These are phyloP conservation scores for Neurospora tetraspora DNA, from an alignment of 495 filamentous ascomycete genomes.

Conservation along the genomic window DNA sequence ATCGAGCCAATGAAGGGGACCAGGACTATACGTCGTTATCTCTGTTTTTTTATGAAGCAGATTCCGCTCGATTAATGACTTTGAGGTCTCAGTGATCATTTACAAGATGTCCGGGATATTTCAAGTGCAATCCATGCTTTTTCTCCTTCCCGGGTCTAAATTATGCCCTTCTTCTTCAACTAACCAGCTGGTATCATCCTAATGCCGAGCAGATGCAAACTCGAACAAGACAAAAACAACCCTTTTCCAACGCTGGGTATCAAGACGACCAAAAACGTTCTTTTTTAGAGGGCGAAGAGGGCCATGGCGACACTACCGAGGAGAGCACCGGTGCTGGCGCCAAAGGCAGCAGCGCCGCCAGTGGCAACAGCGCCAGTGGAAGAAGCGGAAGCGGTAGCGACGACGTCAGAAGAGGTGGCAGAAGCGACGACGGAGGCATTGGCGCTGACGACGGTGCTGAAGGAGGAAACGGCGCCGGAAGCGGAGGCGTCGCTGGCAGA, in stretches of 20 bases:
- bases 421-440: constrained; percentile 6
- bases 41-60: not conserved
- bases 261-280: not conserved
- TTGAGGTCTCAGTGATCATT: not conserved
- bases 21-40: not conserved
- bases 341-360: constrained; percentile 20
- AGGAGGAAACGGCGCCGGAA: constrained; percentile 2
- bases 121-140: not conserved
- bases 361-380: constrained; percentile 13
- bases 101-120: not conserved
- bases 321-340: constrained; percentile 27
- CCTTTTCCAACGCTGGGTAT: not conserved
- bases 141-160: not conserved
- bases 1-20: not conserved
- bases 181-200: not conserved
- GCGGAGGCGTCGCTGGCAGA: not conserved
- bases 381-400: constrained; percentile 3
- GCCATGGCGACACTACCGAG: constrained; percentile 33
- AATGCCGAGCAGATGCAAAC: not conserved
- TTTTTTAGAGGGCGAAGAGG: constrained; percentile 30
- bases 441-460: constrained; percentile 1
- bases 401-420: constrained; percentile 2
- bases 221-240: not conserved
- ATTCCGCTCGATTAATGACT: not conserved
- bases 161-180: not conserved